A percentile compares a stretch with the other conserved stretches of the same genome.
Evolutionary conservation across 805 yeast genomes (phyloP).

Genomic region (Tetrapisispora phaffii): DNA sequence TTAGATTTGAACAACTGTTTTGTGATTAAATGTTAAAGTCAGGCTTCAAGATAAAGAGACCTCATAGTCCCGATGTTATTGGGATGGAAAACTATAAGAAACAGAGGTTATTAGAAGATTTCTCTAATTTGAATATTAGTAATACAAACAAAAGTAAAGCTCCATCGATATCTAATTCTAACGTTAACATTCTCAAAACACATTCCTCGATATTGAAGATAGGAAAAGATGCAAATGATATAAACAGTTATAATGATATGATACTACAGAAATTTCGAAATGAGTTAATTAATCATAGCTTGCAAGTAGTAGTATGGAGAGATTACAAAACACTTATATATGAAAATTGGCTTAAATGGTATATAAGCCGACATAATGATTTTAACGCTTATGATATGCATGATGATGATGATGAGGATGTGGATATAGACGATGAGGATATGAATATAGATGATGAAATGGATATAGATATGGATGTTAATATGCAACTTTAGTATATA

Average conservation of each 20-base stretch:
- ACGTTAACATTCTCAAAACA: conserved; percentile 5
- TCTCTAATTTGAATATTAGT: conserved; percentile 23
- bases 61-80: conserved; percentile 19
- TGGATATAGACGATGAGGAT: neutral
- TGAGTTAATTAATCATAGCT: conserved; percentile 8
- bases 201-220: conserved; percentile 4
- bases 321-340: conserved; percentile 15
- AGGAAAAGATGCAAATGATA: neutral
- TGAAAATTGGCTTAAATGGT: conserved; percentile 27
- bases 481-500: too few relatives aligned
- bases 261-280: conserved; percentile 4
- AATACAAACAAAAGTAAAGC: conserved; percentile 3
- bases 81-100: conserved; percentile 28
- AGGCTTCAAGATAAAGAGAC: conserved; percentile 19
- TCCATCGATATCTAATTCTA: conserved; percentile 1
- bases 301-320: conserved; percentile 25
- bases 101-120: conserved; percentile 25
- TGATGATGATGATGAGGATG: conserved; percentile 1
- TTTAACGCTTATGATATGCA: neutral
- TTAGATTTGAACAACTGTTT: too few relatives aligned
- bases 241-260: neutral
- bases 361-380: neutral
- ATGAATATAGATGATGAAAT: neutral
- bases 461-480: neutral
- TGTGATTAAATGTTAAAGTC: neutral